Conservation (phyloP, 192 early-diverging fungal species). For the Coemansia sp. region DNA sequence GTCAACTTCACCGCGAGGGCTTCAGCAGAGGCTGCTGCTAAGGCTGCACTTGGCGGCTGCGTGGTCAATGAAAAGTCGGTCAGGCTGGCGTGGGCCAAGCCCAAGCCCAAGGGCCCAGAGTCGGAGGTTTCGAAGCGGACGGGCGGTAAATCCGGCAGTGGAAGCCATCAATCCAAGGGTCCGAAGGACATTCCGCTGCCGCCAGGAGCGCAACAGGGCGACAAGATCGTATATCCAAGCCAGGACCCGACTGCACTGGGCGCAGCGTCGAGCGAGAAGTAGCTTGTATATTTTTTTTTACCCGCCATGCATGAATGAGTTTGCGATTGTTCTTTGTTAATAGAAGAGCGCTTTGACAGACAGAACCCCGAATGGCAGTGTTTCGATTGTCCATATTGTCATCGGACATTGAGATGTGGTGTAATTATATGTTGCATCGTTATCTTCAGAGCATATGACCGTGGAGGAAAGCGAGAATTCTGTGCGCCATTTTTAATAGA, state of each 20-base stretch:
- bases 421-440: too few relatives aligned
- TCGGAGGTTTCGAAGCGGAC: conserved; percentile 43
- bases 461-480: too few relatives aligned
- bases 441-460: too few relatives aligned
- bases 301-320: too few relatives aligned
- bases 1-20: conserved; percentile 80
- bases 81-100: conserved; percentile 82
- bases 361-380: too few relatives aligned
- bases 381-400: too few relatives aligned
- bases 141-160: neutral
- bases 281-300: neutral
- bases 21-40: conserved; percentile 83
- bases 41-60: conserved; percentile 66
- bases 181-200: conserved; percentile 19
- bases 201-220: conserved; percentile 16
- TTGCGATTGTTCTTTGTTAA: too few relatives aligned
- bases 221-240: conserved; percentile 49
- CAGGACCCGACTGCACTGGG: conserved; percentile 62
- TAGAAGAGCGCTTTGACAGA: too few relatives aligned
- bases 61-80: conserved; percentile 70
- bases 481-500: too few relatives aligned
- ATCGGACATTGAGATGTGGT: too few relatives aligned
- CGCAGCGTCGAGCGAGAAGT: conserved; percentile 16
- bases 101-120: conserved; percentile 68
- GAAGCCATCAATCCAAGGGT: conserved; percentile 17